Evolutionary conservation across 371 early-diverging fungal genomes (phyloP).

Genomic region (Saksenaea vasiformis): DNA sequence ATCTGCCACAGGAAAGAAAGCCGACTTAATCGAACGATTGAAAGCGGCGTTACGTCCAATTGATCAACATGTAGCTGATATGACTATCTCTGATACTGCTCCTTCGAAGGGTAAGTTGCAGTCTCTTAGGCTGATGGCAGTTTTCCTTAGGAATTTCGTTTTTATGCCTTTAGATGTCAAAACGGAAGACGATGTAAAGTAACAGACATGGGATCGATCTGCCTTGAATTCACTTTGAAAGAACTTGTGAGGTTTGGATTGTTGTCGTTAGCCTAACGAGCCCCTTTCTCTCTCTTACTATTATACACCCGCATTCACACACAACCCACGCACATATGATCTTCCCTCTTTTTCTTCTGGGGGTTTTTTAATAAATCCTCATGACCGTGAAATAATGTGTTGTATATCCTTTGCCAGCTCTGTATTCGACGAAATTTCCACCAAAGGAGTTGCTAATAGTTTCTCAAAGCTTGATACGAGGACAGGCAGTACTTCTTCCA

Average conservation of each 20-base stretch:
- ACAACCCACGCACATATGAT: neutral
- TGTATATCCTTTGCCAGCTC: neutral
- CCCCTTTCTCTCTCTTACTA: no score
- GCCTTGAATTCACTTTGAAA: neutral
- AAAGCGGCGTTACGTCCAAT: constrained; percentile 32
- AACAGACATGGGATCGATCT: neutral
- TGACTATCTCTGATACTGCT: neutral
- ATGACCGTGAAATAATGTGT: neutral
- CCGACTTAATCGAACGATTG: constrained; percentile 60
- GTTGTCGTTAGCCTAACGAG: neutral
- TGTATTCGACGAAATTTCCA: constrained; percentile 1
- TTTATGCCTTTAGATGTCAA: neutral
- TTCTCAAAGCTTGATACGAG: constrained; percentile 32
- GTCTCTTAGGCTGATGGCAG: neutral
- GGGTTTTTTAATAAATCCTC: neutral
- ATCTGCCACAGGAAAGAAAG: constrained; percentile 66
- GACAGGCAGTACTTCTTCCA: constrained; percentile 24
- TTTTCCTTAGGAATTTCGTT: neutral
- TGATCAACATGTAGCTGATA: neutral
- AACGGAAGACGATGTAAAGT: neutral
- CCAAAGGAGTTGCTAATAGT: constrained; percentile 29
- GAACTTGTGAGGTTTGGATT: neutral
- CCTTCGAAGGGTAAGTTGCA: neutral
- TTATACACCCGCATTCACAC: no score
- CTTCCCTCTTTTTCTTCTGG: neutral